Percentiles rank a stretch among this genome's conserved stretches.
These are phyloP conservation scores for Heritiera fomes DNA, from an alignment of 345 rosid genomes.

Conservation along the genomic window DNA sequence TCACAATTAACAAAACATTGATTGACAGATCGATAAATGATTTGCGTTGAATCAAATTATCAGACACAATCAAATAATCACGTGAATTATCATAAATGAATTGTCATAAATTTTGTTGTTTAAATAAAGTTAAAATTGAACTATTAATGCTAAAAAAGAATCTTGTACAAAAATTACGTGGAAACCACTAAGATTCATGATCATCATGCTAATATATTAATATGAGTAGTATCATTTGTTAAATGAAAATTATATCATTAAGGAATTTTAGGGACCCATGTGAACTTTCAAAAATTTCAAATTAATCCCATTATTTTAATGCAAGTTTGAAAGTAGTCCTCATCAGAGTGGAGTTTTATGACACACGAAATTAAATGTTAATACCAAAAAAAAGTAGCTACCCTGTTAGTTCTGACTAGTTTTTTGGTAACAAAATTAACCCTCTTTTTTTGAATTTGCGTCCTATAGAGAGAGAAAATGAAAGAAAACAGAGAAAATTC, in stretches of 20 bases:
- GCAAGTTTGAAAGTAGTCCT: neutral
- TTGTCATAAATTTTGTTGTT: no score
- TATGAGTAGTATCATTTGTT: neutral
- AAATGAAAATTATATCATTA: neutral
- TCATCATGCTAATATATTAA: neutral
- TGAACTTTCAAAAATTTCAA: neutral
- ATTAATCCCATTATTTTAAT: neutral
- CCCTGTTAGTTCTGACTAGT: neutral
- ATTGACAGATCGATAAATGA: no score
- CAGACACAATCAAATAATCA: no score
- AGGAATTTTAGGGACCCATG: neutral
- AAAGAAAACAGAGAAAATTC: neutral
- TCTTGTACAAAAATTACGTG: neutral
- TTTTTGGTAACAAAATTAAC: neutral
- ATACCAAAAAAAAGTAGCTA: neutral
- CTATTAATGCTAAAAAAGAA: no score
- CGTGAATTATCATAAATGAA: no score
- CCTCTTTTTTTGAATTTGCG: no score
- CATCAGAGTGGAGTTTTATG: neutral
- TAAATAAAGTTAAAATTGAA: no score
- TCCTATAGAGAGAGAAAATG: neutral
- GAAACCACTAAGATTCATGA: neutral
- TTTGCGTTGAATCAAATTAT: no score
- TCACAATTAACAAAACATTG: no score
- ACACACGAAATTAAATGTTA: neutral